Percentiles rank a stretch among this genome's conserved stretches.
These are phyloP conservation scores for Colletotrichum sp. DNA, from an alignment of 2,329 filamentous ascomycete genomes.

Conservation along the genomic window DNA sequence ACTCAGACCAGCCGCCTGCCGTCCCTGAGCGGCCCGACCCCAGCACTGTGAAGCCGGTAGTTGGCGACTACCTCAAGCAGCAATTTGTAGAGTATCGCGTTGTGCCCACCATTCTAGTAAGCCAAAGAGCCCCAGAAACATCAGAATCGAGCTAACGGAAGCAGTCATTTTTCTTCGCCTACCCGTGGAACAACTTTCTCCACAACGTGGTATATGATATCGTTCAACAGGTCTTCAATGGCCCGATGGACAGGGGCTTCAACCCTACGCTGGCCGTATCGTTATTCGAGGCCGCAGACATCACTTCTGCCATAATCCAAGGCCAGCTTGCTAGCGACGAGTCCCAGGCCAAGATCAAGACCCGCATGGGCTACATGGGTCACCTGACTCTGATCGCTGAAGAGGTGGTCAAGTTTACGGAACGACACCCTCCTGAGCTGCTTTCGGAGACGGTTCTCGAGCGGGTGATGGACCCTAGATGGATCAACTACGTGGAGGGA, in stretches of 20 bases:
- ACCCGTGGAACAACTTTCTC: constrained; percentile 99
- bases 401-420: constrained; percentile 98
- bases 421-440: constrained; percentile 87
- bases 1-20: constrained; percentile 16
- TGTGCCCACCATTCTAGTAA: constrained; percentile 92
- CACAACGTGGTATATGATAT: constrained; percentile 99
- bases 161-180: constrained; percentile 96
- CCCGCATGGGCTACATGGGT: constrained; percentile 97
- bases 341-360: constrained; percentile 81
- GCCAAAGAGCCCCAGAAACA: constrained; percentile 31
- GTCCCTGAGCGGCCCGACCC: constrained; percentile 20
- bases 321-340: constrained; percentile 88
- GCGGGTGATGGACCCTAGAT: constrained; percentile 85
- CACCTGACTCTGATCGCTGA: constrained; percentile 96
- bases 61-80: constrained; percentile 93
- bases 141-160: background rate
- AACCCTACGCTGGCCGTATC: constrained; percentile 90
- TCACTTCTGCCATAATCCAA: constrained; percentile 90
- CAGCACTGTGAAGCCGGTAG: constrained; percentile 66
- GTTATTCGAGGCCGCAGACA: constrained; percentile 87
- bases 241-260: constrained; percentile 94
- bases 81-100: constrained; percentile 95
- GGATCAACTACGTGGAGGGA: constrained; percentile 94
- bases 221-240: constrained; percentile 98
- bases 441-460: constrained; percentile 85